Evolutionary conservation across 169 alveolate genomes (phyloP), one percentile per base, ranked within the genome.

Genomic region (Plasmodium vivax): DNA sequence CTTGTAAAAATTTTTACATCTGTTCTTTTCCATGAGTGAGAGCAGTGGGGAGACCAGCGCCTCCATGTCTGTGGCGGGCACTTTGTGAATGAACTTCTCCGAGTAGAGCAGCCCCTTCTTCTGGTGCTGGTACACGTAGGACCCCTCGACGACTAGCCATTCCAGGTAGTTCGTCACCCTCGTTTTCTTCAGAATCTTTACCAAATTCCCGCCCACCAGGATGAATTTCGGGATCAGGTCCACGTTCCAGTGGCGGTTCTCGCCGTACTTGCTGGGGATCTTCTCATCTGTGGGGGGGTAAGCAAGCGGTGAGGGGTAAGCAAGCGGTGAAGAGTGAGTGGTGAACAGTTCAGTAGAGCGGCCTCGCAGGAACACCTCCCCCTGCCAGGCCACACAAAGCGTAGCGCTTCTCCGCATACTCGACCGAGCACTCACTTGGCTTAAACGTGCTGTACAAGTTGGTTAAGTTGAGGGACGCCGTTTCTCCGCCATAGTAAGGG

Each of bases 191-290:
- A 99, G 97, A 83, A 99, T 97, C 94, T 98, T 99, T 45, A 99
- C 99, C 71, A 99, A 97, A 84, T 98, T 98, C 38, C 99, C 99
- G 72, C 99, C 98, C 30, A 99, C 99, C 98, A 99, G 98, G 23
- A 99, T 99, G 95, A 98, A 98, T 95, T 99, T 99, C 45, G 99
- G 99, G 38, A 99, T 98, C 58, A 99, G 96, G 92, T 99, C 99
- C 43, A 99, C 99, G 94, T 99, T 99, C 99, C 99, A 99, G 90
- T 99, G 99, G 91, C 99, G 96, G 96, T 99, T 99, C 90, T 98
- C 98, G 34, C 99, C 99, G 93, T 95, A 98, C 34, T 95, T 85
- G 83, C 95, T 96, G 19, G 99, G 99, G 34, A 99, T 99, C 34
- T 97, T 96, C 68, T 88, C 93, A n/a, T 98, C 99, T 97, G 75